A percentile compares a stretch with the other conserved stretches of the same genome.
Evolutionary conservation across 331 rosid species (phyloP).

Genomic region (Malus hybrid): DNA sequence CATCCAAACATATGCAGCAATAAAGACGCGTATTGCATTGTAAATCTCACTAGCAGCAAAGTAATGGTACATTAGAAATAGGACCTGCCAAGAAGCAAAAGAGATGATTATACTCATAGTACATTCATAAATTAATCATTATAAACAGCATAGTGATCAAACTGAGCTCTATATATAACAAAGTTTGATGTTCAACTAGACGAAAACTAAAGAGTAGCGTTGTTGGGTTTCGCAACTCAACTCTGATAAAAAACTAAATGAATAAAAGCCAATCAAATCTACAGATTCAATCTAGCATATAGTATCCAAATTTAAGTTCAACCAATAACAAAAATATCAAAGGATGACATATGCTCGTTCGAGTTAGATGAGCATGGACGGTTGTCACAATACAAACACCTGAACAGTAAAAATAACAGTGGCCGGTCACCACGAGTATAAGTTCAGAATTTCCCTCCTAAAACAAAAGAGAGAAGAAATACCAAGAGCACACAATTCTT

Average conservation of each 20-base stretch:
- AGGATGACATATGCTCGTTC: background rate
- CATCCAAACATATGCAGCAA: constrained; percentile 99
- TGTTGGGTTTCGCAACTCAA: background rate
- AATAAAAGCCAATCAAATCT: background rate
- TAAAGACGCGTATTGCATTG: constrained; percentile 86
- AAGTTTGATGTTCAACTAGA: background rate
- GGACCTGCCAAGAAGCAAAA: constrained; percentile 59
- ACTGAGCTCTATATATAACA: background rate
- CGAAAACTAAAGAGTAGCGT: background rate
- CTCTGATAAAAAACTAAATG: background rate
- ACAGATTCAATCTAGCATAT: background rate
- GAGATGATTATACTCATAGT: background rate
- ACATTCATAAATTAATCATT: background rate
- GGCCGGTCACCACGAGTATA: background rate
- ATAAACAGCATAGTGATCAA: background rate
- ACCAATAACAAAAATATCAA: background rate
- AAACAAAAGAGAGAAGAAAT: background rate
- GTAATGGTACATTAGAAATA: constrained; percentile 92
- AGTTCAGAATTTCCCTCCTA: background rate
- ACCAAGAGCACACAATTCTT: background rate
- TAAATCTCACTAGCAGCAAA: constrained; percentile 96
- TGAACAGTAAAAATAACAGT: background rate
- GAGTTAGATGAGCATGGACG: background rate
- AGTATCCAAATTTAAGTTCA: background rate
- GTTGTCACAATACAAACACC: background rate